These are phyloP conservation scores for Euphorbia celastroides DNA, from an alignment of 441 rosid genomes.

Conservation along the genomic window DNA sequence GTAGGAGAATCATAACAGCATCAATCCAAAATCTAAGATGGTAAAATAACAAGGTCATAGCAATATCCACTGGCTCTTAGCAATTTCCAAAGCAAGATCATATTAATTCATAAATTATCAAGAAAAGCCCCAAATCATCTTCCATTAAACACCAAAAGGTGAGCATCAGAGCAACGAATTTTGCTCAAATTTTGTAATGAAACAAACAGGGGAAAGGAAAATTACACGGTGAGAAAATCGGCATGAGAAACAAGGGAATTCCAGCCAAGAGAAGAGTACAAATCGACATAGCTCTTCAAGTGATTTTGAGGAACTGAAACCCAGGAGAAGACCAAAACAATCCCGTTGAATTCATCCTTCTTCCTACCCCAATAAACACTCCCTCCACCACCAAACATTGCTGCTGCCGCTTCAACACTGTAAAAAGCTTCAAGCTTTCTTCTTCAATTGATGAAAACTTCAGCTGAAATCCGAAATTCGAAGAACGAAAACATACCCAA, in stretches of 20 bases:
- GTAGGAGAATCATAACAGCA: not conserved
- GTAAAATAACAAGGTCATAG: not conserved
- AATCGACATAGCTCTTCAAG: constrained; percentile 42
- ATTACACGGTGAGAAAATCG: constrained; percentile 68
- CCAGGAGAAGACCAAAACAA: no score
- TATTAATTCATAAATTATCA: not conserved
- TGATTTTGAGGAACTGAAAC: no score
- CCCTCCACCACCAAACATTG: constrained; percentile 29
- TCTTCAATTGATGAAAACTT: not conserved
- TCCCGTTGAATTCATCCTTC: no score
- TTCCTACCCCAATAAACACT: no score
- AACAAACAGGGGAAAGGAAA: constrained; percentile 9
- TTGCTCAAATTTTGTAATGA: not conserved
- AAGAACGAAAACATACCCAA: not conserved
- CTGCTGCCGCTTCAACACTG: constrained; percentile 4
- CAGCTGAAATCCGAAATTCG: not conserved
- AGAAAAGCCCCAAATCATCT: not conserved
- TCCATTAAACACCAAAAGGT: not conserved
- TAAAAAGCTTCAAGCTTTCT: not conserved
- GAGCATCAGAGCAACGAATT: not conserved
- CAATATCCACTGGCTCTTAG: not conserved
- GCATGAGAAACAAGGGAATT: no score
- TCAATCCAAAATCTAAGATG: not conserved
- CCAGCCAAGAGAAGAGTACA: constrained; percentile 25
- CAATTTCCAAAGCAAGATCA: not conserved